These are phyloP conservation scores for Lecanicillium sp. DNA, from an alignment of 2,329 filamentous ascomycete genomes.

Conservation along the genomic window DNA sequence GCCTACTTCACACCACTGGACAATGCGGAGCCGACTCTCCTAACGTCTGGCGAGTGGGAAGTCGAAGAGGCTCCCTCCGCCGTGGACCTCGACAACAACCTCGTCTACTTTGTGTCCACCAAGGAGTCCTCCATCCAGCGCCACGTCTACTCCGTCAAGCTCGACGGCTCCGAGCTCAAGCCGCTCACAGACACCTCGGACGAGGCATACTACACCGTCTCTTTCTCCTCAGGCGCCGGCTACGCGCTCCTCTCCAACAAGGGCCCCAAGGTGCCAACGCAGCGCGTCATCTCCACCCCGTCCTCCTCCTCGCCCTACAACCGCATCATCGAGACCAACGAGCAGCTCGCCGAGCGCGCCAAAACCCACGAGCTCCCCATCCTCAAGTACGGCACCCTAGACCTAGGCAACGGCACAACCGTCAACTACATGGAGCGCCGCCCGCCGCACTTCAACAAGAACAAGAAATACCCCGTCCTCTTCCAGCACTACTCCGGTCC, in stretches of 20 bases:
- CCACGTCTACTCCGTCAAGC: conserved; percentile 82
- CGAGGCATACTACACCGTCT: conserved; percentile 72
- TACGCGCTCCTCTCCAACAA: conserved; percentile 80
- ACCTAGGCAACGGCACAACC: conserved; percentile 67
- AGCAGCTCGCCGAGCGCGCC: conserved; percentile 58
- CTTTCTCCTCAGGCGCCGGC: conserved; percentile 75
- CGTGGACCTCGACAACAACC: conserved; percentile 73
- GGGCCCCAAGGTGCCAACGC: conserved; percentile 82
- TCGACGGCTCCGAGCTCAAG: conserved; percentile 68
- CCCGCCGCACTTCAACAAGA: conserved; percentile 78
- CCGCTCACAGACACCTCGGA: conserved; percentile 65
- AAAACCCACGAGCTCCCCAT: conserved; percentile 75
- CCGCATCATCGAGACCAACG: conserved; percentile 72
- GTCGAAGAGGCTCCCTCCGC: conserved; percentile 79
- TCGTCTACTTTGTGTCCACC: conserved; percentile 86
- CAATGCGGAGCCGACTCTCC: conserved; percentile 69
- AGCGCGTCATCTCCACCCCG: conserved; percentile 81
- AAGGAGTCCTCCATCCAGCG: conserved; percentile 84
- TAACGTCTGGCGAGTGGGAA: conserved; percentile 89
- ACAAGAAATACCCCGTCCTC: conserved; percentile 84
- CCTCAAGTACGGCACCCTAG: conserved; percentile 73
- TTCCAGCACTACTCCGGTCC: conserved; percentile 95
- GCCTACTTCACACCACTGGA: conserved; percentile 90
- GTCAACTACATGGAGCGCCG: conserved; percentile 73
- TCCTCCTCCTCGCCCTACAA: conserved; percentile 58